Evolutionary conservation across 2,329 filamentous ascomycete species (phyloP).

Genomic region (Venturia carpophila): DNA sequence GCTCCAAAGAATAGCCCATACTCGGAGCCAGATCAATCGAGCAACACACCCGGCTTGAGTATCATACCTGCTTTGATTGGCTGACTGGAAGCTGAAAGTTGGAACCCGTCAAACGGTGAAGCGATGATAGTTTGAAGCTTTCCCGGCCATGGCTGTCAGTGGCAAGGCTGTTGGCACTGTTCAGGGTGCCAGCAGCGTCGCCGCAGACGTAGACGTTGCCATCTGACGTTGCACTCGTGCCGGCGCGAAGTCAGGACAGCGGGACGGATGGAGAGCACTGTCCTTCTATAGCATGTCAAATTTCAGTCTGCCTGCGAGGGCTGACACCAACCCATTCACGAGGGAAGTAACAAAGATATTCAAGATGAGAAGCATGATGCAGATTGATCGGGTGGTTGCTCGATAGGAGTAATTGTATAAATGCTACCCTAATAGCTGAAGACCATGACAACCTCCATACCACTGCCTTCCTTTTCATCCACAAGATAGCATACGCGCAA

Average conservation of each 20-base stretch:
- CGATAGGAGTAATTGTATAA: neutral
- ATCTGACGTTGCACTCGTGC: conserved; percentile 17
- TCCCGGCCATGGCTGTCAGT: conserved; percentile 27
- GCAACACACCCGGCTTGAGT: conserved; percentile 34
- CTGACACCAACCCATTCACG: neutral
- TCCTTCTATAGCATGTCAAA: neutral
- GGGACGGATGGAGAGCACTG: neutral
- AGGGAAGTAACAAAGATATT: neutral
- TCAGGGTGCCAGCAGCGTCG: conserved; percentile 31
- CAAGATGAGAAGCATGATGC: neutral
- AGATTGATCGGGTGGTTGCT: neutral
- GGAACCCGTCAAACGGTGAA: conserved; percentile 37
- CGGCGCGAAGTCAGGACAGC: conserved; percentile 20
- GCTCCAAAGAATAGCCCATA: conserved; percentile 38
- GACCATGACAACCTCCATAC: too few species aligned
- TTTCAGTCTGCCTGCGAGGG: neutral
- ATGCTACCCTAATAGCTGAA: neutral
- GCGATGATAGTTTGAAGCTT: conserved; percentile 30
- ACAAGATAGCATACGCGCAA: neutral
- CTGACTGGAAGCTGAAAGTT: conserved; percentile 28
- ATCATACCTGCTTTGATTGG: conserved; percentile 38
- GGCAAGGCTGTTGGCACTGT: conserved; percentile 29
- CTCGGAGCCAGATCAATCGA: conserved; percentile 45
- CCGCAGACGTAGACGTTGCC: conserved; percentile 20
- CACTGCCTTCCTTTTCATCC: neutral